phyloP scores from a whole-genome alignment of 1,284 basidiomycete genomes.

The Ustilago esculenta region DNA sequence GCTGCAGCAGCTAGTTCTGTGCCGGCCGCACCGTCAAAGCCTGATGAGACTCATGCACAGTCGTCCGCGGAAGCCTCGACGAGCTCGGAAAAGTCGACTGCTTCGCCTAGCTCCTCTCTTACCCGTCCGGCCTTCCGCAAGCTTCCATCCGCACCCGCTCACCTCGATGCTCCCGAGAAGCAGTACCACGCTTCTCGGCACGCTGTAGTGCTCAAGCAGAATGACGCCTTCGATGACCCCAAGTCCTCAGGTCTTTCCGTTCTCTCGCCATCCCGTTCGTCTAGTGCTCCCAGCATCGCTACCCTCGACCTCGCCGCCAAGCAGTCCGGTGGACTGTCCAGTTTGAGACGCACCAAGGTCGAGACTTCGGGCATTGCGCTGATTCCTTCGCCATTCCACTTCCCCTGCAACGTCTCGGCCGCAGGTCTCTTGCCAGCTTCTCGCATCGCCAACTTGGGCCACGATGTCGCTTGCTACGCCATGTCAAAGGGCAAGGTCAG shows the following conservation, averaged over 20 bases:
- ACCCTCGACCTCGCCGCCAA: constrained; percentile 33
- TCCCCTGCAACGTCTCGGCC: constrained; percentile 18
- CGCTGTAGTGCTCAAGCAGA: constrained; percentile 13
- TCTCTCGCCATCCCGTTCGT: constrained; percentile 30
- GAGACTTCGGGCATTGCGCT: constrained; percentile 38
- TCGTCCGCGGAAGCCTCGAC: background rate
- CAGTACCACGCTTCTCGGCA: constrained; percentile 23
- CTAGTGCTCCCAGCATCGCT: constrained; percentile 24
- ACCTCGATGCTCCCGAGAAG: constrained; percentile 21
- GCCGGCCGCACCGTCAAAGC: too few species aligned
- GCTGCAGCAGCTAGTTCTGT: too few species aligned
- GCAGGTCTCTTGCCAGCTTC: constrained; percentile 16
- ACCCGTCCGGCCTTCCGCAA: constrained; percentile 8
- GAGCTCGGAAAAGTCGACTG: background rate
- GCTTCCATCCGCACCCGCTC: constrained; percentile 6
- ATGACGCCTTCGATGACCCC: constrained; percentile 32
- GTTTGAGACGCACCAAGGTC: constrained; percentile 30
- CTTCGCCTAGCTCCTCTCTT: background rate
- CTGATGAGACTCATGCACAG: too few species aligned
- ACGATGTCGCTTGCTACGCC: constrained; percentile 26
- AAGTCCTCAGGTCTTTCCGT: constrained; percentile 33
- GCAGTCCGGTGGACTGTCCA: constrained; percentile 38
- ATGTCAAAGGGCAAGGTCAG: constrained; percentile 46
- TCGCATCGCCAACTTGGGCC: constrained; percentile 24
- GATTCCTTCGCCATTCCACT: constrained; percentile 27